These are phyloP conservation scores for Microbotryomycetes sp. DNA, from an alignment of 1,284 basidiomycete genomes.

Conservation along the genomic window DNA sequence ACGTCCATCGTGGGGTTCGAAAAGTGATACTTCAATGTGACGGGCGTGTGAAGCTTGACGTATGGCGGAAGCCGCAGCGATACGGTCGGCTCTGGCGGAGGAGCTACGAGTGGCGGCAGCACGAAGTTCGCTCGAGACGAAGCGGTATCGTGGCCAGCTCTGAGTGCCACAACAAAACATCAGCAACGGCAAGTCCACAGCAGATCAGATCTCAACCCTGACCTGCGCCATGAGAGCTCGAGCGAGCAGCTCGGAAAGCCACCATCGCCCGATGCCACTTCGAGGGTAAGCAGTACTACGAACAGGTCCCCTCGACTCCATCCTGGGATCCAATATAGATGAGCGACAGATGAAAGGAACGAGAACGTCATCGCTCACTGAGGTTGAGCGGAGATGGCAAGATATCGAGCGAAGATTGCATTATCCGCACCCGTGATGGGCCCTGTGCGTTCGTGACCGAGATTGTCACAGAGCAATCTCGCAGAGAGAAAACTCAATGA, in stretches of 20 bases:
- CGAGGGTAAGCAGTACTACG: slow-evolving; percentile 51
- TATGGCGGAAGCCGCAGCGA: slow-evolving; percentile 39
- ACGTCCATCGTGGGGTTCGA: slow-evolving; percentile 42
- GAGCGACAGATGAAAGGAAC: neutral
- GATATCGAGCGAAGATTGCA: slow-evolving; percentile 6
- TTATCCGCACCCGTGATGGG: neutral
- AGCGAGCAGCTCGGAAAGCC: slow-evolving; percentile 51
- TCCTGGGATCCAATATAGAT: slow-evolving; percentile 43
- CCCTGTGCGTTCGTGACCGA: too few relatives aligned
- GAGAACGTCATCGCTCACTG: neutral
- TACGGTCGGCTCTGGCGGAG: slow-evolving; percentile 52
- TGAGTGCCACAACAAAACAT: slow-evolving; percentile 10
- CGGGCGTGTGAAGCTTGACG: neutral
- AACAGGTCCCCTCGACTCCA: slow-evolving; percentile 59
- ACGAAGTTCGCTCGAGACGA: slow-evolving; percentile 49
- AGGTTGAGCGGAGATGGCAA: neutral
- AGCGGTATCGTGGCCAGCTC: neutral
- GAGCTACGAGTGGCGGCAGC: slow-evolving; percentile 54
- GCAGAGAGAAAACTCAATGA: too few relatives aligned
- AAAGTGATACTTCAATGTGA: slow-evolving; percentile 49
- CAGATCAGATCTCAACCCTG: slow-evolving; percentile 7
- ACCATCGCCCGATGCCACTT: slow-evolving; percentile 36
- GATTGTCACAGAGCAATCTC: too few relatives aligned
- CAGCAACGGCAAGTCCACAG: neutral
- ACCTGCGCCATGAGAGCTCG: slow-evolving; percentile 62